Conservation (phyloP, 2,329 filamentous ascomycete genomes). For the Aspergillus candidus region DNA sequence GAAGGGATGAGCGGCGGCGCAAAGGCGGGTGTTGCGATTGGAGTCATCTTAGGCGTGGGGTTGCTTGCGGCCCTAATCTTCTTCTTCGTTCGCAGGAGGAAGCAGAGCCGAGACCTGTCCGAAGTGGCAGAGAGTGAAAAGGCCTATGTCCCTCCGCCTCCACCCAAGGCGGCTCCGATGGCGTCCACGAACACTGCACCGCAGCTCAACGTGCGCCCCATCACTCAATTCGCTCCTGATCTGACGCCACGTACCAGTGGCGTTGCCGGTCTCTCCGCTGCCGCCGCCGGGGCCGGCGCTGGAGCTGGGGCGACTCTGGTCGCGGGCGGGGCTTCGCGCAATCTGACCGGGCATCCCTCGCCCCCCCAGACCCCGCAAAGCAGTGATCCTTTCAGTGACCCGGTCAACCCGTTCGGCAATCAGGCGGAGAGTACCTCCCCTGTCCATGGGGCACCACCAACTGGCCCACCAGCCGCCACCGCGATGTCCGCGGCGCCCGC, state of each 20-base stretch:
- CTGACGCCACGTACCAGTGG: slow-evolving; percentile 41
- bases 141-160: slow-evolving; percentile 30
- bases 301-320: slow-evolving; percentile 4
- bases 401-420: slow-evolving; percentile 66
- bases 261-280: slow-evolving; percentile 16
- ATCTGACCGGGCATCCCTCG: slow-evolving; percentile 27
- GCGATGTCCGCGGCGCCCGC: slow-evolving; percentile 41
- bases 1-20: slow-evolving; percentile 40
- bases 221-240: slow-evolving; percentile 75
- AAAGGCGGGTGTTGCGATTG: slow-evolving; percentile 81
- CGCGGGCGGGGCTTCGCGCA: slow-evolving; percentile 23
- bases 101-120: slow-evolving; percentile 47
- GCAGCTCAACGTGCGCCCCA: slow-evolving; percentile 75
- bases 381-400: slow-evolving; percentile 47
- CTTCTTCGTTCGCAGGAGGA: slow-evolving; percentile 69
- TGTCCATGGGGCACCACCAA: slow-evolving; percentile 1
- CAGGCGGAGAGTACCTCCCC: slow-evolving; percentile 46
- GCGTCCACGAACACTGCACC: slow-evolving; percentile 52
- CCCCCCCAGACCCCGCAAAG: slow-evolving; percentile 33
- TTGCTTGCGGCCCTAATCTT: slow-evolving; percentile 62
- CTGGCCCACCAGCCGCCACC: slow-evolving; percentile 11
- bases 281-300: slow-evolving; percentile 12
- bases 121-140: slow-evolving; percentile 59
- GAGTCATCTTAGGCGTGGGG: slow-evolving; percentile 65
- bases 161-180: slow-evolving; percentile 36